Evolutionary conservation across 1,284 basidiomycete genomes (phyloP), one percentile per base, ranked within the genome.

Genomic region (Hymenochaete sp.): DNA sequence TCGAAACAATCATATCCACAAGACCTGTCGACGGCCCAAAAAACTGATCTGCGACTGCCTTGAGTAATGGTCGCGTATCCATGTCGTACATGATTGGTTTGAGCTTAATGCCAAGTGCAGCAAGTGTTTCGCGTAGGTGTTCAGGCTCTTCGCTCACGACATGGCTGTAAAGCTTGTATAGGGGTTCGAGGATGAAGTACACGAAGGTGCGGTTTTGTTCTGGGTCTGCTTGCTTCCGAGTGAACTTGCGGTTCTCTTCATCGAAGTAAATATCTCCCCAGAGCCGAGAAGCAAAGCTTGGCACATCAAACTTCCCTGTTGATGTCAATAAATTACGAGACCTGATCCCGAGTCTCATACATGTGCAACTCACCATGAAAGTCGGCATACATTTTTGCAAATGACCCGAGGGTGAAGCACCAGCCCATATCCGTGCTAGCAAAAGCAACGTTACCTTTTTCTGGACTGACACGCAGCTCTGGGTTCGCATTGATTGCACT

Each of bases 251-350:
- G 11, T 71, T 74, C 43, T 87, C 81, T 28, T 71, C 60, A 63
- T 92, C 79, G 67, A 90, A 98, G 70, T 92, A 99, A 59, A 98
- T 92, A 65, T 98, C 95, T 21, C 96, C 96, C 96, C 96, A 99
- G 9, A 99, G 77, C 31, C 96, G 80, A 56, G 80, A 77, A 13
- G 93, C 90, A 54, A 88, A 87, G 1, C 75, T 68, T 27, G 66
- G 55, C 11, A 84, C 73, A 54, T 88, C 80, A 24, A 88, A 59
- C 19, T 73, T 67, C 28, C 77, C 78, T 80, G 44, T 31, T 35
- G 14, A 35, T 35, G 37, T 35, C 14, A 38, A 36, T 48, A 24
- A 19, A 36, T 35, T 6, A 21, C 21, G 13, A n/a, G 28, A 27
- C 2, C 14, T 18, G 25, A 26, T 11, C 18, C 21, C 32, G 9